Evolutionary conservation across 2,329 filamentous ascomycete species (phyloP), one percentile per base, ranked within the genome.

Genomic region (Blastomyces emzantsi): DNA sequence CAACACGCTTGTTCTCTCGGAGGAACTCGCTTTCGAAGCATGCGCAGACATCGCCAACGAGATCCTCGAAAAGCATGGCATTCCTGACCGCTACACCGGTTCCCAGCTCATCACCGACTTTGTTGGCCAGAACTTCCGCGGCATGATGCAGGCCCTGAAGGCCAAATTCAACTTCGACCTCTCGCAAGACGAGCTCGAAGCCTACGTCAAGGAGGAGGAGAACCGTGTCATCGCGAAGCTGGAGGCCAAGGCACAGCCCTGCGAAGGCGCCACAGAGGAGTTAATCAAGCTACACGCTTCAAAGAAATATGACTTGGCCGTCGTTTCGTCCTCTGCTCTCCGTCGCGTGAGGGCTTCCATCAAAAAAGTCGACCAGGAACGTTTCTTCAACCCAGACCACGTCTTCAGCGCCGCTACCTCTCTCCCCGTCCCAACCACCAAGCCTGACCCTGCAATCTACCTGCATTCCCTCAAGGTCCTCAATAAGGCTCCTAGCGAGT

Each of bases 1-100:
- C 85, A 96, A 96, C 84, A 96, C 92, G 67, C 90, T 96, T 75
- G 91, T 94, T 75, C 86, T 94, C 71, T 95, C 90, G 62, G 92
- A 96, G 81, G 87, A 90, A 72, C 84, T 96, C 70, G 92, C 92
- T 74, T 96, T 96, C 76, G 90, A 93, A 79, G 92, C 90, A 69
- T 96, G 90, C 77, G 90, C 92, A 72, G 89, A 90, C 65, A 86
- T 96, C 68, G 88, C 91, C 81, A 96, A 96, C 79, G 82, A 91
- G 76, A 90, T 96, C 75, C 86, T 93, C 74, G 81, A 83, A 70
- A 83, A 83, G 72, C 83, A 88, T 72, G 79, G 82, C 70, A 81
- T 90, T 71, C 72, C 81, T 33, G 81, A 85, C 70, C 85, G 83
- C 73, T 96, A 95, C 81, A 92, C 89, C 3, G 89, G 89, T 72